Conservation (phyloP, 306 rosid genomes). For the Myrica gale region DNA sequence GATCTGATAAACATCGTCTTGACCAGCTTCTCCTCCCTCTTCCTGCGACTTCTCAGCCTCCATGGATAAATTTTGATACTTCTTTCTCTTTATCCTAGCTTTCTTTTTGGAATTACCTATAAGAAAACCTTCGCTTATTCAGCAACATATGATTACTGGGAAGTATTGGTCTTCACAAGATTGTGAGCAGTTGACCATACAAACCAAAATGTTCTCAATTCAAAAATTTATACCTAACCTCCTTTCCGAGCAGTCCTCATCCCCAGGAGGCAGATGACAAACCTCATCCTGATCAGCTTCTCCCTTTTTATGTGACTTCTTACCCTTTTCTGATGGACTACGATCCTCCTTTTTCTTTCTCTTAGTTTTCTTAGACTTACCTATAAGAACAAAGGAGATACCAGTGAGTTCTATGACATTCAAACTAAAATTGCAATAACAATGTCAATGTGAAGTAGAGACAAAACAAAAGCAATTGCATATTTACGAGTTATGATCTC, state of each 20-base stretch:
- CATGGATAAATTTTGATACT: slow-evolving; percentile 14
- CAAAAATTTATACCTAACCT: slow-evolving; percentile 42
- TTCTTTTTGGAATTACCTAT: slow-evolving; percentile 35
- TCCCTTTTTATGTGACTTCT: slow-evolving; percentile 27
- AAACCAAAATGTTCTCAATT: slow-evolving; percentile 11
- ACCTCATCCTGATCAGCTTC: slow-evolving; percentile 30
- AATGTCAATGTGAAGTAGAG: slow-evolving; percentile 4
- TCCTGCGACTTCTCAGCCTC: slow-evolving; percentile 31
- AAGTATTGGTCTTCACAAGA: not conserved
- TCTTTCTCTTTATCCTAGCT: slow-evolving; percentile 46
- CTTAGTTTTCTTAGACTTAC: slow-evolving; percentile 48
- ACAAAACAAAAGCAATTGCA: not conserved
- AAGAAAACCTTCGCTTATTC: not conserved
- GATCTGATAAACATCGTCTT: slow-evolving; percentile 37
- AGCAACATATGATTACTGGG: slow-evolving; percentile 1
- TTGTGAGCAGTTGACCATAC: slow-evolving; percentile 1
- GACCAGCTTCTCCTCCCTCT: slow-evolving; percentile 27
- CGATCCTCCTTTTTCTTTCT: slow-evolving; percentile 38
- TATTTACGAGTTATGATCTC: slow-evolving; percentile 22
- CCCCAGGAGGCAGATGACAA: slow-evolving; percentile 37
- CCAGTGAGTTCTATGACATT: slow-evolving; percentile 10
- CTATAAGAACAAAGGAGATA: slow-evolving; percentile 37
- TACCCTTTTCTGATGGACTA: slow-evolving; percentile 23
- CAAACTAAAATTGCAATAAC: not conserved
- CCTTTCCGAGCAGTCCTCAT: slow-evolving; percentile 50